phyloP scores from a whole-genome alignment of 768 basidiomycete genomes.

The Paxillus ammoniavirescens region DNA sequence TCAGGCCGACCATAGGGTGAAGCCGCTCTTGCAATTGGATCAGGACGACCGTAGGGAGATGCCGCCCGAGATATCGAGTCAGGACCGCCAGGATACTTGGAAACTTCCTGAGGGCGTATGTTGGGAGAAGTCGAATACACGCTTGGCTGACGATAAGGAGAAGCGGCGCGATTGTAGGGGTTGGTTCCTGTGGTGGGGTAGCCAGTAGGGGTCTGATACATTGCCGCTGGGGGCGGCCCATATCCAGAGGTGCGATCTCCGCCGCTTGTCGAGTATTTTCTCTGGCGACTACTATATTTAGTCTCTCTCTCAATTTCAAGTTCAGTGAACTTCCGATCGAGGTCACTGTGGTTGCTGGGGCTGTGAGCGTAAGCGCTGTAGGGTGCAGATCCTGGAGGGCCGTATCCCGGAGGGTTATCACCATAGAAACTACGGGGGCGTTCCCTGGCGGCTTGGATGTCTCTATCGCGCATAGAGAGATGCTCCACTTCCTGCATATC shows the following conservation, averaged over 20 bases:
- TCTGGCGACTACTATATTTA: slow-evolving; percentile 35
- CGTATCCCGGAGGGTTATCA: slow-evolving; percentile 29
- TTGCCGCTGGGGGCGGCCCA: slow-evolving; percentile 24
- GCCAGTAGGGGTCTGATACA: slow-evolving; percentile 20
- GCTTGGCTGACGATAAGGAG: slow-evolving; percentile 32
- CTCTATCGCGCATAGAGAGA: slow-evolving; percentile 55
- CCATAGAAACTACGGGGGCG: slow-evolving; percentile 56
- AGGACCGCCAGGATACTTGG: slow-evolving; percentile 24
- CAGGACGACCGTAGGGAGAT: slow-evolving; percentile 36
- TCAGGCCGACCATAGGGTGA: slow-evolving; percentile 39
- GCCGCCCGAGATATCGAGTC: slow-evolving; percentile 31
- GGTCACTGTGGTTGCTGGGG: slow-evolving; percentile 27
- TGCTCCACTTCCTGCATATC: slow-evolving; percentile 54
- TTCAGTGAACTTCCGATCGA: slow-evolving; percentile 39
- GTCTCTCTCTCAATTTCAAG: slow-evolving; percentile 33
- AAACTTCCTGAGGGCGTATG: slow-evolving; percentile 45
- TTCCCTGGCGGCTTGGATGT: slow-evolving; percentile 43
- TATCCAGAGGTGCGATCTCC: slow-evolving; percentile 28
- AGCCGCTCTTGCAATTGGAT: not conserved
- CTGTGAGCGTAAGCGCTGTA: slow-evolving; percentile 27
- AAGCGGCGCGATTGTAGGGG: slow-evolving; percentile 32
- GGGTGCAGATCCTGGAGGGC: slow-evolving; percentile 17
- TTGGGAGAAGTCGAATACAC: slow-evolving; percentile 46
- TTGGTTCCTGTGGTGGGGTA: slow-evolving; percentile 28
- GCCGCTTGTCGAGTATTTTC: slow-evolving; percentile 45